Evolutionary conservation across 345 rosid genomes (phyloP).

Genomic region (Citrus glauca): DNA sequence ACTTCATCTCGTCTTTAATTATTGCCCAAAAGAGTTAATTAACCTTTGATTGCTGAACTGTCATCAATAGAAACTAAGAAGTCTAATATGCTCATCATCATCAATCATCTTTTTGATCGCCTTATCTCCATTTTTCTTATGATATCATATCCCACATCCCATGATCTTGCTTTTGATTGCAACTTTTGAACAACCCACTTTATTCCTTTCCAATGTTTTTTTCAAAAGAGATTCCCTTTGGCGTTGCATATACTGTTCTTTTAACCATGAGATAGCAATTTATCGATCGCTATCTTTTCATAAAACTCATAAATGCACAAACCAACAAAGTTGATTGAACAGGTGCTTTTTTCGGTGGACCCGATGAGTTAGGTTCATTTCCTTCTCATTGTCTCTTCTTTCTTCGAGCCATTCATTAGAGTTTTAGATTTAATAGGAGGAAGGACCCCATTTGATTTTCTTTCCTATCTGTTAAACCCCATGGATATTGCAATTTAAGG

Average conservation of each 20-base stretch:
- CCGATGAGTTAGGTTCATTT: neutral
- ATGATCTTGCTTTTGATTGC: constrained; percentile 35
- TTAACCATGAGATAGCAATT: neutral
- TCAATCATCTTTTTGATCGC: neutral
- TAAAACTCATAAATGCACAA: constrained; percentile 3
- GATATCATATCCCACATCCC: neutral
- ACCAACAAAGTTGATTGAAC: constrained; percentile 6
- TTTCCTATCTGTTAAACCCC: too few species aligned
- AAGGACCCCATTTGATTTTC: constrained; percentile 17
- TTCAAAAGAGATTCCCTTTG: constrained; percentile 32
- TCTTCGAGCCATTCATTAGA: constrained; percentile 19
- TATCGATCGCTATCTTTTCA: too few species aligned
- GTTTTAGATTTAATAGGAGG: constrained; percentile 10
- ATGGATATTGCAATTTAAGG: too few species aligned
- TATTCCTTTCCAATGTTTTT: constrained; percentile 42
- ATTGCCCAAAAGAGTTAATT: constrained; percentile 22
- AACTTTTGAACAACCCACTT: constrained; percentile 39
- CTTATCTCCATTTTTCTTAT: neutral
- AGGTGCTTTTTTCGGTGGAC: constrained; percentile 23
- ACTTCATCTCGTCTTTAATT: constrained; percentile 21
- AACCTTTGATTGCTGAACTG: constrained; percentile 13
- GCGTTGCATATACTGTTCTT: constrained; percentile 19
- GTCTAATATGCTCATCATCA: constrained; percentile 13
- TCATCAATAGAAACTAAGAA: constrained; percentile 18
- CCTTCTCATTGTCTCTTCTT: neutral